Evolutionary conservation across 306 rosid species (phyloP).

Genomic region (Glycyrrhiza uralensis): DNA sequence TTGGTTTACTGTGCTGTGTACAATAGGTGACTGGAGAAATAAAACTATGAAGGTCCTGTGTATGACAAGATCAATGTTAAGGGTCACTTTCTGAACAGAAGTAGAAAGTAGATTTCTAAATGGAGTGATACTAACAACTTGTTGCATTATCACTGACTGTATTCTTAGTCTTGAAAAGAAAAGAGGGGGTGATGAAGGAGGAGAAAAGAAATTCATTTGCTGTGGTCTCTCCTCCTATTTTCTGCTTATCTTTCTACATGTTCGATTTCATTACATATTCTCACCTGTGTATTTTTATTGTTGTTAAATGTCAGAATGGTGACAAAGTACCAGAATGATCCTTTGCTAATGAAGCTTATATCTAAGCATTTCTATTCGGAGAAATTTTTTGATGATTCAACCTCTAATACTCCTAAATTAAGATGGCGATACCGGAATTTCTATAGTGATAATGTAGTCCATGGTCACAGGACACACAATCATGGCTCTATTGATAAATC

Average conservation of each 20-base stretch:
- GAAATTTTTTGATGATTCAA: constrained; percentile 68
- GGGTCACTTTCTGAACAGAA: background rate
- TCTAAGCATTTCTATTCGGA: constrained; percentile 72
- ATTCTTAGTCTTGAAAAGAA: constrained; percentile 1
- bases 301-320: constrained; percentile 56
- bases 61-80: constrained; percentile 6
- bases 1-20: background rate
- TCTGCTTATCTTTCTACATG: background rate
- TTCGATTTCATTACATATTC: background rate
- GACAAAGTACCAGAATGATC: constrained; percentile 47
- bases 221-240: background rate
- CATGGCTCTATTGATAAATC: constrained; percentile 34
- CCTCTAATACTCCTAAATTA: constrained; percentile 51
- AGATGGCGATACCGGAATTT: constrained; percentile 81
- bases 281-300: background rate
- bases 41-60: background rate
- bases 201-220: background rate
- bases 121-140: background rate
- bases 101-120: background rate
- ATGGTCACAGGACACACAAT: constrained; percentile 39
- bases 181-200: background rate
- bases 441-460: constrained; percentile 46
- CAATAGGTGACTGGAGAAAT: background rate
- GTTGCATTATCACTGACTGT: background rate
- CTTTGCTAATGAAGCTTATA: constrained; percentile 44